A percentile compares a stretch with the other conserved stretches of the same genome.
phyloP scores from a whole-genome alignment of 2,329 filamentous ascomycete species.

The Penicillium crustosum region DNA sequence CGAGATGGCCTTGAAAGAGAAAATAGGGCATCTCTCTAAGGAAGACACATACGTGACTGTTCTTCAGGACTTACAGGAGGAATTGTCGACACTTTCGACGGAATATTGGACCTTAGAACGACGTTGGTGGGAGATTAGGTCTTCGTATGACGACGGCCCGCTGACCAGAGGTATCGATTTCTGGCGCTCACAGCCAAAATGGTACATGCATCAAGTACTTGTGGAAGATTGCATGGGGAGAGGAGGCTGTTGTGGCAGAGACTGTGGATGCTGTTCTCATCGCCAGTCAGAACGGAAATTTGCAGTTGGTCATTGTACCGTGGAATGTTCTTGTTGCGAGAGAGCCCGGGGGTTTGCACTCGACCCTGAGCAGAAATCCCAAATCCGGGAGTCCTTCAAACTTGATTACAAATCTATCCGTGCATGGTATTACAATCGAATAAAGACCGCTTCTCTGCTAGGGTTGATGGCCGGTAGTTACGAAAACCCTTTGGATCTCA shows the following conservation, averaged over 20 bases:
- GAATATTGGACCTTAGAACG: constrained; percentile 2
- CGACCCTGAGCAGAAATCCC: neutral
- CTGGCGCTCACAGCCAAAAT: constrained; percentile 9
- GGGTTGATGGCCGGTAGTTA: constrained; percentile 1
- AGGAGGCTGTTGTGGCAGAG: constrained; percentile 4
- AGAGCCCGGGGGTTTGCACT: neutral
- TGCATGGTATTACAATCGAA: constrained; percentile 1
- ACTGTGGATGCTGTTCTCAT: constrained; percentile 4
- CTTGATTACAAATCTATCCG: neutral
- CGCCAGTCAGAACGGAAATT: neutral
- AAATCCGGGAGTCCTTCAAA: neutral
- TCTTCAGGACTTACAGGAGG: neutral
- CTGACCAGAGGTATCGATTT: constrained; percentile 6
- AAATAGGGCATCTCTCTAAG: neutral
- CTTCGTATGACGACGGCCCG: neutral
- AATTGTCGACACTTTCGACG: neutral
- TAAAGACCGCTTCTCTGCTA: neutral
- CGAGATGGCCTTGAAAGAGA: neutral
- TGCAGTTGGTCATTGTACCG: neutral
- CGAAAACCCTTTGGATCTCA: constrained; percentile 5
- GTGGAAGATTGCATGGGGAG: constrained; percentile 1
- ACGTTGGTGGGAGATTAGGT: neutral
- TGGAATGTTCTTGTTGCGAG: neutral
- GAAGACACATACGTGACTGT: neutral
- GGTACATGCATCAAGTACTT: constrained; percentile 10